phyloP scores from a whole-genome alignment of 192 early-diverging fungal species.

The Coemansia sp. region DNA sequence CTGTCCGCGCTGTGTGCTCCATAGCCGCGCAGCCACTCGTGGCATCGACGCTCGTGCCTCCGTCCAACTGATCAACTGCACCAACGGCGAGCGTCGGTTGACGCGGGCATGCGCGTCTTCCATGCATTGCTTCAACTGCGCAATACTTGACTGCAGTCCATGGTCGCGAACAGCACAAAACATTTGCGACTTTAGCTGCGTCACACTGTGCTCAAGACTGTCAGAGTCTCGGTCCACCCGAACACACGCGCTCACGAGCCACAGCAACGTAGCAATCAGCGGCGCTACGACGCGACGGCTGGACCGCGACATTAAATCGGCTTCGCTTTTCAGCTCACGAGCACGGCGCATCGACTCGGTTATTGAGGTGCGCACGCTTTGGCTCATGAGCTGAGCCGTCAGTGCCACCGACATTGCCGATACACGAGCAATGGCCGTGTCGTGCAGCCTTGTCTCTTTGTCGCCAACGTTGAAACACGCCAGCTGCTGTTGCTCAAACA shows the following conservation, averaged over 20 bases:
- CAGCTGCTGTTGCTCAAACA: slow-evolving; percentile 48
- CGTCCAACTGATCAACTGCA: slow-evolving; percentile 9
- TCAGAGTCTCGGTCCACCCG: slow-evolving; percentile 27
- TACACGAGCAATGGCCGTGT: slow-evolving; percentile 10
- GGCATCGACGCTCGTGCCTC: slow-evolving; percentile 7
- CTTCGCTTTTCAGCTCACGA: slow-evolving; percentile 19
- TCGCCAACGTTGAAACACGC: slow-evolving; percentile 15
- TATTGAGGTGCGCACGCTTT: not conserved
- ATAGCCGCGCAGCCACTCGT: slow-evolving; percentile 14
- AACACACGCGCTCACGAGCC: slow-evolving; percentile 21
- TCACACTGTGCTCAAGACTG: slow-evolving; percentile 4
- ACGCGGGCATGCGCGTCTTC: slow-evolving; percentile 8
- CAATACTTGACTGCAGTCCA: slow-evolving; percentile 11
- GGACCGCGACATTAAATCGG: slow-evolving; percentile 12
- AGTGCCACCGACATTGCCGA: slow-evolving; percentile 22
- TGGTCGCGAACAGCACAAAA: slow-evolving; percentile 19
- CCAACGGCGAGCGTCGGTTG: slow-evolving; percentile 6
- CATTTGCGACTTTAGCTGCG: slow-evolving; percentile 17
- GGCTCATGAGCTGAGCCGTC: slow-evolving; percentile 22
- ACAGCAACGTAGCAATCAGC: slow-evolving; percentile 18
- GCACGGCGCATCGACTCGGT: slow-evolving; percentile 1
- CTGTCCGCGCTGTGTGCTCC: slow-evolving; percentile 15
- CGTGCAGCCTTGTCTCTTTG: slow-evolving; percentile 17
- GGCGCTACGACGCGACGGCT: slow-evolving; percentile 14
- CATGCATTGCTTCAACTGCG: slow-evolving; percentile 15